phyloP scores from a whole-genome alignment of 1,284 basidiomycete genomes.

The Ustilago crameri region DNA sequence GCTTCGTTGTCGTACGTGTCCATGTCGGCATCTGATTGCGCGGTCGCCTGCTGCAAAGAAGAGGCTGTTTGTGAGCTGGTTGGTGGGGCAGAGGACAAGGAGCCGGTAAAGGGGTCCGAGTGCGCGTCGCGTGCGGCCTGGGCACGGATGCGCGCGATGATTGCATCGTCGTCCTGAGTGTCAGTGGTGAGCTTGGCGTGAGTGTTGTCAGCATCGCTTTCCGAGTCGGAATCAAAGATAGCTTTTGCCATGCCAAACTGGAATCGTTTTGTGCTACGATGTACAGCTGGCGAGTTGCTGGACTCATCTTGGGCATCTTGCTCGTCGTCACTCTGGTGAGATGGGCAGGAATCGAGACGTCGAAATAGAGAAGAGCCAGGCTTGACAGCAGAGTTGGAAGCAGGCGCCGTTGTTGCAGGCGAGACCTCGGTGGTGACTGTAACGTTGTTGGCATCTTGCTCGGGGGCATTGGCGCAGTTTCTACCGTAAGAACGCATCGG shows the following conservation, averaged over 20 bases:
- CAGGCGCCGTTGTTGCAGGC: constrained; percentile 26
- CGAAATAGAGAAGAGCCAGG: constrained; percentile 24
- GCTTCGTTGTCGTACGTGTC: constrained; percentile 9
- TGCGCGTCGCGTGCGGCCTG: constrained; percentile 18
- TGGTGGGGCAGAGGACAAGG: constrained; percentile 27
- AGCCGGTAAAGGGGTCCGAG: constrained; percentile 40
- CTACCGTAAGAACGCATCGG: constrained; percentile 36
- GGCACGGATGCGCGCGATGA: constrained; percentile 36
- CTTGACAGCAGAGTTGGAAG: constrained; percentile 33
- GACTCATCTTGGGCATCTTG: constrained; percentile 3
- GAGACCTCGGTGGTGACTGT: constrained; percentile 27
- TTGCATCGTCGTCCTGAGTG: constrained; percentile 16
- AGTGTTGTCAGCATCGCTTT: constrained; percentile 7
- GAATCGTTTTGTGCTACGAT: constrained; percentile 28
- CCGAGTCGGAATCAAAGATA: constrained; percentile 46
- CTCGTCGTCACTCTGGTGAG: constrained; percentile 18
- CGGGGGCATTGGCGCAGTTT: constrained; percentile 2
- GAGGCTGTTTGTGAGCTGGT: constrained; percentile 30
- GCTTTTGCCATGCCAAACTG: constrained; percentile 31
- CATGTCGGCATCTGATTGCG: constrained; percentile 8
- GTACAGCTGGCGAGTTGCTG: constrained; percentile 16
- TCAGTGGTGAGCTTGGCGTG: neutral
- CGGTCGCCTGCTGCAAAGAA: constrained; percentile 8
- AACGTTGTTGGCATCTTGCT: constrained; percentile 18
- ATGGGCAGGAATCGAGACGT: constrained; percentile 31